Conservation (phyloP, 140 eudicot genomes). For the Oenanthe javanica region DNA sequence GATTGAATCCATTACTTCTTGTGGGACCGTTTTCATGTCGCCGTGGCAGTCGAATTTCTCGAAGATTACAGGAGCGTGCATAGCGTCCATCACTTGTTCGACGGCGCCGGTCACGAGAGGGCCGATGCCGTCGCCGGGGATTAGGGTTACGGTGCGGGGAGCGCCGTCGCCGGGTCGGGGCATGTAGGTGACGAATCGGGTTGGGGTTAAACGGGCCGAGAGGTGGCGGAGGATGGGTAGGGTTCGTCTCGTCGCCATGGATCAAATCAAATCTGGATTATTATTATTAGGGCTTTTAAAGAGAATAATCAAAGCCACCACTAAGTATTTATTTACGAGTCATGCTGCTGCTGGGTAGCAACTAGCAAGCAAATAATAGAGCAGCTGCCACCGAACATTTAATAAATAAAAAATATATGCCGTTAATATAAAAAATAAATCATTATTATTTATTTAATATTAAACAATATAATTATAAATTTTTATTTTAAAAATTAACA, state of each 20-base stretch:
- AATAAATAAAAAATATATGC: too few species aligned
- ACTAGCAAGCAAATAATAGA: too few species aligned
- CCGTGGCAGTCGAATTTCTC: constrained; percentile 50
- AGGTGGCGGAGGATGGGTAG: constrained; percentile 7
- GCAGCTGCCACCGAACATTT: too few species aligned
- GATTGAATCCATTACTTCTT: constrained; percentile 56
- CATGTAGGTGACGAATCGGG: constrained; percentile 30
- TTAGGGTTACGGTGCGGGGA: constrained; percentile 58
- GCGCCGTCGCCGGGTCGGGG: constrained; percentile 36
- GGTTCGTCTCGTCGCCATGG: constrained; percentile 8
- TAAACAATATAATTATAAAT: too few species aligned
- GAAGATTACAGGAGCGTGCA: constrained; percentile 52
- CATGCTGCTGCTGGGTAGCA: too few species aligned
- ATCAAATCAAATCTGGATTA: background rate
- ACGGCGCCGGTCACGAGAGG: constrained; percentile 87
- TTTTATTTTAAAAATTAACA: too few species aligned
- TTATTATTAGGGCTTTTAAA: background rate
- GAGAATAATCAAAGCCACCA: too few species aligned
- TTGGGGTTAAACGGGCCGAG: constrained; percentile 29
- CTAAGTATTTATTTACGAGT: too few species aligned
- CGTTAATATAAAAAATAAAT: too few species aligned
- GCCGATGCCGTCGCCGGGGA: constrained; percentile 95
- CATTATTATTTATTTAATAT: too few species aligned
- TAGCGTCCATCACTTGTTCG: constrained; percentile 59
- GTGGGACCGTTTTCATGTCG: constrained; percentile 44